A percentile compares a stretch with the other conserved stretches of the same genome.
Conservation (phyloP, 139 green algal species). For the Tetraselmis chui region DNA sequence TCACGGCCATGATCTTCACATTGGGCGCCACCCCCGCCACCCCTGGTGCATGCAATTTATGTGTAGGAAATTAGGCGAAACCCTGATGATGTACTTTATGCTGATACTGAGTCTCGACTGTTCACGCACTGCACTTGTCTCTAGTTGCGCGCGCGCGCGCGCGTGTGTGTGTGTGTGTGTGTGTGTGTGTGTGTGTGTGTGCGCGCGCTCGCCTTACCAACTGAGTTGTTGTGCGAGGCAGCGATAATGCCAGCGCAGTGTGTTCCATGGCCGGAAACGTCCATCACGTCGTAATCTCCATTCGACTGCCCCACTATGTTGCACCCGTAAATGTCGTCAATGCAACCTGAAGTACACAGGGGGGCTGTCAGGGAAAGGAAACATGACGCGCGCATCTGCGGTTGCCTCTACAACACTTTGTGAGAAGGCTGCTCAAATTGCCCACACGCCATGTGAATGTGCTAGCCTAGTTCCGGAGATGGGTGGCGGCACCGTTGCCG, state of each 20-base stretch:
- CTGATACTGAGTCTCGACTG: too few relatives aligned
- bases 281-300: constrained; percentile 24
- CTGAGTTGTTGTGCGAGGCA: constrained; percentile 29
- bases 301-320: constrained; percentile 23
- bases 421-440: neutral
- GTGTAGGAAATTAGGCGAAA: too few relatives aligned
- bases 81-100: too few relatives aligned
- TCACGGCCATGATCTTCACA: constrained; percentile 40
- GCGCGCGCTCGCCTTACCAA: neutral
- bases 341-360: constrained; percentile 16
- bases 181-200: too few relatives aligned
- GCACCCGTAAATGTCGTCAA: constrained; percentile 38
- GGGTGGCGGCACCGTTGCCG: constrained; percentile 55
- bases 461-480: too few relatives aligned
- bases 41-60: too few relatives aligned
- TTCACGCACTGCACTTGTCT: too few relatives aligned
- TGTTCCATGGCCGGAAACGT: constrained; percentile 44
- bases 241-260: constrained; percentile 45
- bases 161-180: too few relatives aligned
- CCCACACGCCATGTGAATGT: neutral
- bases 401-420: neutral
- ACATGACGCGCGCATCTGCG: neutral
- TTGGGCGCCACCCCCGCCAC: constrained; percentile 27
- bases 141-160: too few relatives aligned
- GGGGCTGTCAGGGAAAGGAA: neutral